phyloP scores from a whole-genome alignment of 306 rosid genomes.

The Sechiopsis laciniata region DNA sequence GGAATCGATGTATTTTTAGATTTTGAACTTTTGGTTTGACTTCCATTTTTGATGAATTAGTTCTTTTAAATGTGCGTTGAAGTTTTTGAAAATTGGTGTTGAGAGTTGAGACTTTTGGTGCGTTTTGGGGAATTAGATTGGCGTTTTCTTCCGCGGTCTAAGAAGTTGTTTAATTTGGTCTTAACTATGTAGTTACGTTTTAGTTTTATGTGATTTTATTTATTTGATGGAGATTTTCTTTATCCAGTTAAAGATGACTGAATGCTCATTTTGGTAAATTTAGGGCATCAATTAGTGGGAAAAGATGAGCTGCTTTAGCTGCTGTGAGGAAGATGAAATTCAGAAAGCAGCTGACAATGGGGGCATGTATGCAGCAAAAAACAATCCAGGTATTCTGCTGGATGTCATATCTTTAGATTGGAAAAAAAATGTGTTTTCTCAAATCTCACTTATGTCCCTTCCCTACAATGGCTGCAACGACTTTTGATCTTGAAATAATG shows the following conservation, averaged over 20 bases:
- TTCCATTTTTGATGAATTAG: background rate
- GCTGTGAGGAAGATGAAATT: slow-evolving; percentile 49
- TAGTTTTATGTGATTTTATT: background rate
- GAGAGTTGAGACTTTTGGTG: slow-evolving; percentile 1
- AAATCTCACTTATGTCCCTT: background rate
- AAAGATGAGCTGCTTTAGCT: slow-evolving; percentile 73
- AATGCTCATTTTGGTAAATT: slow-evolving; percentile 3
- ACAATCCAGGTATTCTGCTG: slow-evolving; percentile 38
- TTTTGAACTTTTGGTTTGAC: background rate
- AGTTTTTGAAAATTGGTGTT: background rate
- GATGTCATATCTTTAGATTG: slow-evolving; percentile 11
- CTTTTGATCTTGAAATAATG: background rate
- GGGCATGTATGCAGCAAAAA: slow-evolving; percentile 28
- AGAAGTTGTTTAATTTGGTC: slow-evolving; percentile 6
- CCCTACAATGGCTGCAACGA: background rate
- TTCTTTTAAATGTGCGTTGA: background rate
- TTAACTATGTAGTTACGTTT: background rate
- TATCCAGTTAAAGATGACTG: background rate
- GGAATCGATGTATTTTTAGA: background rate
- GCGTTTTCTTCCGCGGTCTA: background rate
- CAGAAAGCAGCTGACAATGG: slow-evolving; percentile 37
- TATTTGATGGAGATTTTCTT: background rate
- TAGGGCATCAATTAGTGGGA: slow-evolving; percentile 19
- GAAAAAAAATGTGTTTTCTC: background rate
- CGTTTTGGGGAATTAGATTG: background rate